A percentile compares a stretch with the other conserved stretches of the same genome.
phyloP scores from a whole-genome alignment of 2,329 filamentous ascomycete species.

The Corynespora cassiicola region DNA sequence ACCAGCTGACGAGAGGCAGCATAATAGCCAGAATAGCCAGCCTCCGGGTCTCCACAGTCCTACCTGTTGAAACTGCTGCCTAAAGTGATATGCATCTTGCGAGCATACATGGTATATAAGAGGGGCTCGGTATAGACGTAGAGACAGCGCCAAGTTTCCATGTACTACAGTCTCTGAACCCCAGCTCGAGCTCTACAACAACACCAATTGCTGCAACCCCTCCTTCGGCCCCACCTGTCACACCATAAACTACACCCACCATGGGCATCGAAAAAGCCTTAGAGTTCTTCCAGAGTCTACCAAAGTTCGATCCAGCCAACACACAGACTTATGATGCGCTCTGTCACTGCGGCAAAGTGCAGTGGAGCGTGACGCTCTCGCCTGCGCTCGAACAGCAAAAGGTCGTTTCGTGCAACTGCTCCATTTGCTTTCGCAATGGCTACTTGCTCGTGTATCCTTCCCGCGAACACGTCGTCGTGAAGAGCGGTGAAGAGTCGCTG shows the following conservation, averaged over 20 bases:
- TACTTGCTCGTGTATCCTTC: constrained; percentile 56
- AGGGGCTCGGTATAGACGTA: too few species aligned
- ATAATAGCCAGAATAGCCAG: too few species aligned
- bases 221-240: constrained; percentile 1
- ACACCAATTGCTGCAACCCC: not conserved
- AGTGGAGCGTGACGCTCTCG: constrained; percentile 56
- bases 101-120: too few species aligned
- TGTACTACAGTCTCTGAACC: not conserved
- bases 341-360: constrained; percentile 62
- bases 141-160: too few species aligned
- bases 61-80: too few species aligned
- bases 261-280: constrained; percentile 20
- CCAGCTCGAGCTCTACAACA: not conserved
- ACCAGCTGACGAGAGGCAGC: too few species aligned
- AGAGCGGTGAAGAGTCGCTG: constrained; percentile 29
- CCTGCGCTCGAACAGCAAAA: constrained; percentile 56
- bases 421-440: constrained; percentile 58
- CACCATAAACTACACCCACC: constrained; percentile 6
- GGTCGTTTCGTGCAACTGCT: constrained; percentile 61
- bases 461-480: constrained; percentile 27
- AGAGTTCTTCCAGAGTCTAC: too few species aligned
- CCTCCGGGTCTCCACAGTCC: too few species aligned
- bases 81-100: too few species aligned
- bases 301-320: constrained; percentile 22
- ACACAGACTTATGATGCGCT: constrained; percentile 54